A percentile compares a stretch with the other conserved stretches of the same genome.
phyloP scores from a whole-genome alignment of 345 rosid species.

The Populus deltoides region DNA sequence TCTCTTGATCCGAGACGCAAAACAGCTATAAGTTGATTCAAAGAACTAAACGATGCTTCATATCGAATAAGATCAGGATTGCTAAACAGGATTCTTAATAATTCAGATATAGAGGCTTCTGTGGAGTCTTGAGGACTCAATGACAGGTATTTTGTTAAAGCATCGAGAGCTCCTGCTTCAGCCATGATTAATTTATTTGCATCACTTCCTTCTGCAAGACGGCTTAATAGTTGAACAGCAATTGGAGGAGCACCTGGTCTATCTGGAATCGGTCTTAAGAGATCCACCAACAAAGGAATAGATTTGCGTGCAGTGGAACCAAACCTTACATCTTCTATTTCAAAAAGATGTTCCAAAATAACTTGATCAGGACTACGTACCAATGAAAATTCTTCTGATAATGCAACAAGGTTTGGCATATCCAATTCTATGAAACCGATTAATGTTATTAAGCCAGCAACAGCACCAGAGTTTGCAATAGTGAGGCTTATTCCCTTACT shows the following conservation, averaged over 20 bases:
- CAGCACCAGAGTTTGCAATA: slow-evolving; percentile 80
- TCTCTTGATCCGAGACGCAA: slow-evolving; percentile 69
- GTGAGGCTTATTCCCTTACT: slow-evolving; percentile 63
- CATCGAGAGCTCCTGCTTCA: slow-evolving; percentile 92
- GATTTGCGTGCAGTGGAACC: slow-evolving; percentile 73
- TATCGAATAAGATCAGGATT: slow-evolving; percentile 64
- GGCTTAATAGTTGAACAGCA: slow-evolving; percentile 63
- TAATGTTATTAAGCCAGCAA: slow-evolving; percentile 66
- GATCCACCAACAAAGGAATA: slow-evolving; percentile 85
- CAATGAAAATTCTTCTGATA: slow-evolving; percentile 68
- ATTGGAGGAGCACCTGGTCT: slow-evolving; percentile 83
- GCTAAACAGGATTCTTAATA: slow-evolving; percentile 66
- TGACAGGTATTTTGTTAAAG: slow-evolving; percentile 73
- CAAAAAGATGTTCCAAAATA: slow-evolving; percentile 65
- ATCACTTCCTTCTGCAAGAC: slow-evolving; percentile 68
- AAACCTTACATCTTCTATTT: slow-evolving; percentile 69
- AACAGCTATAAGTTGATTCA: slow-evolving; percentile 87
- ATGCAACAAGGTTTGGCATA: slow-evolving; percentile 43
- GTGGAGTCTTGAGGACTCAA: slow-evolving; percentile 80
- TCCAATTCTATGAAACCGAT: slow-evolving; percentile 68
- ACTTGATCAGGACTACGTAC: slow-evolving; percentile 58
- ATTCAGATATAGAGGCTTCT: slow-evolving; percentile 66
- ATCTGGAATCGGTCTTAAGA: slow-evolving; percentile 81
- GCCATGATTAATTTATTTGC: slow-evolving; percentile 70
- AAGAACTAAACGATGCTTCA: slow-evolving; percentile 62